Conservation (phyloP, 2,329 filamentous ascomycete genomes). For the Neofusicoccum ribis region DNA sequence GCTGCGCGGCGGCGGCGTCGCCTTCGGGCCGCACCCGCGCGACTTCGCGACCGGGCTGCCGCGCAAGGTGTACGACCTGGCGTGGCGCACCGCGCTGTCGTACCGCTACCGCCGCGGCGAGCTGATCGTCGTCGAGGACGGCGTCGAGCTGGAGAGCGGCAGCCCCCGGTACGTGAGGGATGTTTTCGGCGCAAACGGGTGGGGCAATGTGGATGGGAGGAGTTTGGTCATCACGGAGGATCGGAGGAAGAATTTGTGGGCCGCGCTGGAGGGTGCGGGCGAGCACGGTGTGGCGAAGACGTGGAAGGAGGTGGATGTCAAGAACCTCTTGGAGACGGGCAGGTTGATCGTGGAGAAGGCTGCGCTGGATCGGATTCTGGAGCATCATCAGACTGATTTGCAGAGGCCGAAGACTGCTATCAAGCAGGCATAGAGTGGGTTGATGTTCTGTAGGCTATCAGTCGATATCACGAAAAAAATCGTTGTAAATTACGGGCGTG, state of each 20-base stretch:
- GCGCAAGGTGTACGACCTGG: constrained; percentile 89
- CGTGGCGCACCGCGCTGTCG: constrained; percentile 90
- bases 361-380: constrained; percentile 74
- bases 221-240: constrained; percentile 19
- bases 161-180: constrained; percentile 63
- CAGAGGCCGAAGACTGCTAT: constrained; percentile 10
- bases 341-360: constrained; percentile 82
- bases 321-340: constrained; percentile 83
- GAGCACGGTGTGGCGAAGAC: constrained; percentile 62
- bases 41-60: constrained; percentile 85
- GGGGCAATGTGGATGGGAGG: constrained; percentile 30
- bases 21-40: constrained; percentile 85
- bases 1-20: constrained; percentile 80
- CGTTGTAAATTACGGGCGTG: constrained; percentile 21
- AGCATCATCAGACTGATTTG: constrained; percentile 57
- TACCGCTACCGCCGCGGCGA: constrained; percentile 88
- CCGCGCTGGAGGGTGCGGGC: constrained; percentile 61
- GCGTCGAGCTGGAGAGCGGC: constrained; percentile 68
- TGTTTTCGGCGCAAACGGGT: constrained; percentile 69
- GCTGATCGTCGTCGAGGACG: constrained; percentile 79
- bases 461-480: background rate
- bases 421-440: constrained; percentile 47
- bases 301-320: constrained; percentile 85
- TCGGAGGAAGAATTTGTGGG: constrained; percentile 34
- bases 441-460: constrained; percentile 38